Evolutionary conservation across 2,329 filamentous ascomycete species (phyloP).

Genomic region (Sclerotinia spermophila): DNA sequence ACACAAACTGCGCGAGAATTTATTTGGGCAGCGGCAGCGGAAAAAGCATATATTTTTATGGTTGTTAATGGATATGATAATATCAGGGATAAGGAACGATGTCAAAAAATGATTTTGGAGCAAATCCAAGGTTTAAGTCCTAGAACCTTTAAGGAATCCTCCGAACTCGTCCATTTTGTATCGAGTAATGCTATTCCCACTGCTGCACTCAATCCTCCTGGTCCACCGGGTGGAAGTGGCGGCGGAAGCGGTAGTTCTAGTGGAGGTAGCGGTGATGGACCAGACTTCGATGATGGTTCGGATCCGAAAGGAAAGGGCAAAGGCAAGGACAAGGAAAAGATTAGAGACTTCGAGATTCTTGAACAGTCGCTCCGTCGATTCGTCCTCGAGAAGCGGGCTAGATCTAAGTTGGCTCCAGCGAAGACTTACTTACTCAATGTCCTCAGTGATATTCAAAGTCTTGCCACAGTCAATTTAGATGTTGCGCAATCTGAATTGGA

Average conservation of each 20-base stretch:
- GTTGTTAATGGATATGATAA: conserved; percentile 97
- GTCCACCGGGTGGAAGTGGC: conserved; percentile 50
- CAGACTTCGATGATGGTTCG: conserved; percentile 44
- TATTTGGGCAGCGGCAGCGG: conserved; percentile 88
- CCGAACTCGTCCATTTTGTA: conserved; percentile 94
- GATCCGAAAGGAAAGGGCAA: conserved; percentile 63
- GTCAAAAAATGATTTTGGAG: conserved; percentile 88
- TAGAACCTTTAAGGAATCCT: conserved; percentile 85
- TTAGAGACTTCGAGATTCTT: conserved; percentile 83
- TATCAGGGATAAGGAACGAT: conserved; percentile 86
- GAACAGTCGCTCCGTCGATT: conserved; percentile 88
- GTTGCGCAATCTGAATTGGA: conserved; percentile 82
- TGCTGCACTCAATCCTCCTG: conserved; percentile 43
- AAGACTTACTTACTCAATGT: conserved; percentile 95
- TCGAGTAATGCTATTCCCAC: conserved; percentile 93
- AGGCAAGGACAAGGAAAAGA: conserved; percentile 82
- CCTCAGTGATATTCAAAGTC: conserved; percentile 75
- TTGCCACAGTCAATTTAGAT: conserved; percentile 83
- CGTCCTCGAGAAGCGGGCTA: conserved; percentile 90
- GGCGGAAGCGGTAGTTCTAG: conserved; percentile 54
- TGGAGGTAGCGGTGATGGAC: conserved; percentile 49
- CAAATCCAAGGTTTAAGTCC: conserved; percentile 87
- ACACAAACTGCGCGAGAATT: conserved; percentile 98
- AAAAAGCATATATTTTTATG: conserved; percentile 98
- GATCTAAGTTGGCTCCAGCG: conserved; percentile 92